Evolutionary conservation across 108 stramenopile genomes (phyloP).

Genomic region (Aurantiochytrium sp.): DNA sequence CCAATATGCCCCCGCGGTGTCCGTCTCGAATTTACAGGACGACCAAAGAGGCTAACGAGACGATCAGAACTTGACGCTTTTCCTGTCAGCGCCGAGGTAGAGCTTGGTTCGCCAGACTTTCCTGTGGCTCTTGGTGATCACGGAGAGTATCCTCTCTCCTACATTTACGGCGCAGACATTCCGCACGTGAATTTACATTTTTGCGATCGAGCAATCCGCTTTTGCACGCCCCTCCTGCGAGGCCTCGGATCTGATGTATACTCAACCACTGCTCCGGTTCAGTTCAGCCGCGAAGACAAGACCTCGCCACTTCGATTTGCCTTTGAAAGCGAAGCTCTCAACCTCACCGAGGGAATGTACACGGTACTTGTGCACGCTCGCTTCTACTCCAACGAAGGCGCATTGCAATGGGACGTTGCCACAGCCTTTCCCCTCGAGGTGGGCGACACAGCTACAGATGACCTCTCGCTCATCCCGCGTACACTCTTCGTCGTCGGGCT

Average conservation of each 20-base stretch:
- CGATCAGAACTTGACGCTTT: too few species aligned
- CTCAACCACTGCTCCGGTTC: background rate
- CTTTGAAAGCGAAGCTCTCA: background rate
- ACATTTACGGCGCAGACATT: background rate
- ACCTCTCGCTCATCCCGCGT: background rate
- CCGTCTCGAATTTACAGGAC: too few species aligned
- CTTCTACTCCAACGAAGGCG: background rate
- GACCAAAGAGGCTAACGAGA: too few species aligned
- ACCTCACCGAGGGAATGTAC: background rate
- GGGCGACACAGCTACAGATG: background rate
- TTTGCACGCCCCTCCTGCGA: background rate
- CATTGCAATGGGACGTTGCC: background rate
- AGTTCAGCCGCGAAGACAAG: background rate
- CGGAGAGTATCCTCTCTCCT: background rate
- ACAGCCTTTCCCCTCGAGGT: background rate
- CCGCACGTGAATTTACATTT: background rate
- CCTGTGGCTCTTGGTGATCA: background rate
- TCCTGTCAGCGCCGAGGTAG: background rate
- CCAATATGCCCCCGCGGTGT: too few species aligned
- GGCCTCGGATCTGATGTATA: background rate
- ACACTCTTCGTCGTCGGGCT: background rate
- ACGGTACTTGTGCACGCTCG: background rate
- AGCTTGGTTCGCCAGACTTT: background rate
- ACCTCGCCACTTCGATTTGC: background rate
- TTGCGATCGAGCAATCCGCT: background rate